A percentile compares a stretch with the other conserved stretches of the same genome.
Evolutionary conservation across 1,284 basidiomycete species (phyloP).

Genomic region (Cryptococcus sp.): DNA sequence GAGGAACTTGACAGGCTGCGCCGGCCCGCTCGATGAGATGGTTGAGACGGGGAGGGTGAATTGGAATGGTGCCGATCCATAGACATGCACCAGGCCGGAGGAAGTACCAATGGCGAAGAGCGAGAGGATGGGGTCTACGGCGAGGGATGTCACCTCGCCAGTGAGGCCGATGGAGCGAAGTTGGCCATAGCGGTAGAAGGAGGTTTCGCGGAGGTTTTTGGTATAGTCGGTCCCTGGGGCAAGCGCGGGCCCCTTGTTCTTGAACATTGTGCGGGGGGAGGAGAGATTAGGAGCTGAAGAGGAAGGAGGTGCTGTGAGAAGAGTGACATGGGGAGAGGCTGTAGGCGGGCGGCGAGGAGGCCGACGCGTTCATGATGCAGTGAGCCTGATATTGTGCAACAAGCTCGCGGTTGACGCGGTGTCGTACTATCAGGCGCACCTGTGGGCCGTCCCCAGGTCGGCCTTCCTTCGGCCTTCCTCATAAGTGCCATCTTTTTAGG

Average conservation of each 20-base stretch:
- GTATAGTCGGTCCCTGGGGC: slow-evolving; percentile 42
- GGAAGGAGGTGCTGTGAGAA: not conserved
- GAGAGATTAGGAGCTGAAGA: not conserved
- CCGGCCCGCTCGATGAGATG: slow-evolving; percentile 19
- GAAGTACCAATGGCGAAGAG: slow-evolving; percentile 66
- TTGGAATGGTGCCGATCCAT: slow-evolving; percentile 42
- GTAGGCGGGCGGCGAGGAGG: not conserved
- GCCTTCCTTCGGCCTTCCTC: too few relatives aligned
- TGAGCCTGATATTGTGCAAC: not conserved
- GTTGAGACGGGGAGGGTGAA: slow-evolving; percentile 40
- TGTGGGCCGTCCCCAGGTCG: too few relatives aligned
- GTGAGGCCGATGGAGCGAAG: slow-evolving; percentile 43
- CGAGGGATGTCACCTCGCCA: slow-evolving; percentile 60
- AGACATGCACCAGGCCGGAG: slow-evolving; percentile 44
- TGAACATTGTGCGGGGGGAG: slow-evolving; percentile 38
- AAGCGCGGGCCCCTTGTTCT: slow-evolving; percentile 34
- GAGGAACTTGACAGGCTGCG: slow-evolving; percentile 41
- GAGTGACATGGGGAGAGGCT: not conserved
- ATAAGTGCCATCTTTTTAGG: too few relatives aligned
- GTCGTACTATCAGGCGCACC: too few relatives aligned
- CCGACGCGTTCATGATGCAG: not conserved
- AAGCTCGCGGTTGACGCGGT: not conserved
- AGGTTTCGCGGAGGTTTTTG: slow-evolving; percentile 41
- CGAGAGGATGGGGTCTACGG: slow-evolving; percentile 68
- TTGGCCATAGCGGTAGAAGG: slow-evolving; percentile 48